Base-by-base conservation (phyloP, 1,284 basidiomycete genomes). In the Sphaerobolus stellatus region DNA sequence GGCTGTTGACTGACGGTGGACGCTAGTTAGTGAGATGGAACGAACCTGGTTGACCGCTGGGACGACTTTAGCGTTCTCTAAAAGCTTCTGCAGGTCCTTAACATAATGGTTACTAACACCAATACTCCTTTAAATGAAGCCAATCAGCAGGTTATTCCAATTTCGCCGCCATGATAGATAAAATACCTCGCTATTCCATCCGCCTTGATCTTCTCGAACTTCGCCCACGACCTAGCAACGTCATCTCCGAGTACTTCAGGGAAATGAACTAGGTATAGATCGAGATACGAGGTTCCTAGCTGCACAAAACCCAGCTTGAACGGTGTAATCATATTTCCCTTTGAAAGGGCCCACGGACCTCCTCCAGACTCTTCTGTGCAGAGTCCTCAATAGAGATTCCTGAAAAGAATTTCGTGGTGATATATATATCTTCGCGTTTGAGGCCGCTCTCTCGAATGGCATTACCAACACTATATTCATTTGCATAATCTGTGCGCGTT, bases 91-190 rank as follows among this genome's bases (percentile, higher is more conserved):
- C 4, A 92, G 75, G 28, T 90, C 73, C 1, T 77, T 67, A 14
- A 88, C 65, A 14, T 66, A 69, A 66, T 88, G 91, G 73, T 91
- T 92, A 70, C 86, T 88, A 49, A 91, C 86, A n/a, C 88, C 89
- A 59, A 90, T 90, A 61, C 83, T 87, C 77, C 85, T 88, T 58
- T 3, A 40, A 50, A 41, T 14, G 20, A 18, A 50, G 48, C 50
- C 44, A 18, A 47, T 20, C 14, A 8, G 22, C 34, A 20, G 16
- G 34, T 49, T 24, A 9, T 45, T 8, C 31, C 8, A 1, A 41
- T 2, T 7, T 27, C 11, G 14, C 25, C 28, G 31, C 4, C 45
- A 28, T n/a, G 29, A 20, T 27, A 31, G 41, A 14, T n/a, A 20
- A 56, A 61, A 18, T 43, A 84, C 86, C 79, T 86, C 16, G 81